Conservation (phyloP, 2,329 filamentous ascomycete species). For the Fusarium euwallaceae region DNA sequence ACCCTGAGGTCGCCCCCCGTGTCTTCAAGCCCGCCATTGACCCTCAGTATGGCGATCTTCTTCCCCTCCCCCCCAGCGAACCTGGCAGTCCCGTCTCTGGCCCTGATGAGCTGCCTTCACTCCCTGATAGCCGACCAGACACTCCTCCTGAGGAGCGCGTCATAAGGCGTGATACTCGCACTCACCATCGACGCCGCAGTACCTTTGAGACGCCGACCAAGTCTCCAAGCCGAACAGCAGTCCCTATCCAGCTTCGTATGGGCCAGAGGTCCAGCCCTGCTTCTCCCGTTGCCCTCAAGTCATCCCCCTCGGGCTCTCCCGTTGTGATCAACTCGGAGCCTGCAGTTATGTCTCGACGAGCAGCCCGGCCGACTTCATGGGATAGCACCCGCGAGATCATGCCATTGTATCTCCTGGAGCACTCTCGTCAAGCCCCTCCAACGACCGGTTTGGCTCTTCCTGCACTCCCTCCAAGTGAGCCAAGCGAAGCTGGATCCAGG, state of each 20-base stretch:
- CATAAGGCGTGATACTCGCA: constrained; percentile 54
- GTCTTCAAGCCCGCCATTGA: constrained; percentile 75
- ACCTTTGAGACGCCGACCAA: constrained; percentile 61
- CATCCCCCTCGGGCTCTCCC: constrained; percentile 56
- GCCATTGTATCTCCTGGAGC: constrained; percentile 86
- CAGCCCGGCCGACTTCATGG: constrained; percentile 70
- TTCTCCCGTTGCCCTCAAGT: constrained; percentile 56
- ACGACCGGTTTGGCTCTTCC: constrained; percentile 59
- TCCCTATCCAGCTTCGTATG: constrained; percentile 69
- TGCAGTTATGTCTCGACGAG: constrained; percentile 51
- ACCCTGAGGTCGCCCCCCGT: constrained; percentile 70
- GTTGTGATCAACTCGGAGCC: constrained; percentile 51
- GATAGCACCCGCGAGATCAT: constrained; percentile 78
- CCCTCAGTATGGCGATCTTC: constrained; percentile 73
- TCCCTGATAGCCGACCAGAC: constrained; percentile 72
- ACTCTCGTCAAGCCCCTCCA: constrained; percentile 56
- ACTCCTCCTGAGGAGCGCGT: constrained; percentile 65
- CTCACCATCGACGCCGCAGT: constrained; percentile 64
- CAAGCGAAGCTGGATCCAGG: constrained; percentile 55
- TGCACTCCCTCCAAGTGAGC: constrained; percentile 63
- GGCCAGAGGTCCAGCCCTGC: constrained; percentile 61
- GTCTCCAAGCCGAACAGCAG: constrained; percentile 69
- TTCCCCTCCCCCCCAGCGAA: constrained; percentile 73
- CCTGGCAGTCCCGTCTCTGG: constrained; percentile 61
- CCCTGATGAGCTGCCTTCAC: constrained; percentile 60